Conservation (phyloP, 1,139 yeast genomes). For the Yamadazyma mexicana region DNA sequence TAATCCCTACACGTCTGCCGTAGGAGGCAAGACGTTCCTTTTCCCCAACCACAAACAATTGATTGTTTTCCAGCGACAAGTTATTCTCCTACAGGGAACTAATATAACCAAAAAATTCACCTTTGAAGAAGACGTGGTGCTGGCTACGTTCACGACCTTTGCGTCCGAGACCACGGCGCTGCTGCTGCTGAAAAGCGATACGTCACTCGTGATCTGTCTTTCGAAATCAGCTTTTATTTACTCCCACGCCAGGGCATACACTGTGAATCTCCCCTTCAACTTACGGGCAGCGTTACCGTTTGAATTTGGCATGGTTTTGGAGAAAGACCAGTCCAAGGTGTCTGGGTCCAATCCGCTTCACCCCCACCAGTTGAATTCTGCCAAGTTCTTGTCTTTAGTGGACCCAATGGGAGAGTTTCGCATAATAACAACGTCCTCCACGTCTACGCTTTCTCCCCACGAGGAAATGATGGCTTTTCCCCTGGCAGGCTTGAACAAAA, state of each 20-base stretch:
- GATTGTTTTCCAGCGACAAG: conserved; percentile 22
- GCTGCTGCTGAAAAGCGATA: conserved; percentile 16
- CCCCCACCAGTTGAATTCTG: conserved; percentile 25
- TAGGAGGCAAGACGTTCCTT: conserved; percentile 17
- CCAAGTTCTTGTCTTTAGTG: conserved; percentile 59
- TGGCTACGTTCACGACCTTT: conserved; percentile 46
- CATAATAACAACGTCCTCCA: conserved; percentile 66
- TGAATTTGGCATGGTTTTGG: conserved; percentile 64
- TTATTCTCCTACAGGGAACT: conserved; percentile 43
- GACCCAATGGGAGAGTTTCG: conserved; percentile 75
- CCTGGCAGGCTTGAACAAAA: conserved; percentile 27
- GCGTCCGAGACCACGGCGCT: conserved; percentile 5
- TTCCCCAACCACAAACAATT: conserved; percentile 33
- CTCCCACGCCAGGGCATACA: conserved; percentile 57
- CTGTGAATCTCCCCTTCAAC: conserved; percentile 63
- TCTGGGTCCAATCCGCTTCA: conserved; percentile 2
- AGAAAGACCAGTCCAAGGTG: conserved; percentile 36
- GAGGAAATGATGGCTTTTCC: conserved; percentile 63
- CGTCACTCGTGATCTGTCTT: conserved; percentile 50
- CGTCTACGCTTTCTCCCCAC: conserved; percentile 58
- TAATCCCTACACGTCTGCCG: conserved; percentile 6
- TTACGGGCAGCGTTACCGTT: conserved; percentile 57
- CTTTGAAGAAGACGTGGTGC: conserved; percentile 47
- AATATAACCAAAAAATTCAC: conserved; percentile 47
- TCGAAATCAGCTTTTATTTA: conserved; percentile 56